These are phyloP conservation scores for Astragalus membranaceus DNA, from an alignment of 306 rosid genomes.

Conservation along the genomic window DNA sequence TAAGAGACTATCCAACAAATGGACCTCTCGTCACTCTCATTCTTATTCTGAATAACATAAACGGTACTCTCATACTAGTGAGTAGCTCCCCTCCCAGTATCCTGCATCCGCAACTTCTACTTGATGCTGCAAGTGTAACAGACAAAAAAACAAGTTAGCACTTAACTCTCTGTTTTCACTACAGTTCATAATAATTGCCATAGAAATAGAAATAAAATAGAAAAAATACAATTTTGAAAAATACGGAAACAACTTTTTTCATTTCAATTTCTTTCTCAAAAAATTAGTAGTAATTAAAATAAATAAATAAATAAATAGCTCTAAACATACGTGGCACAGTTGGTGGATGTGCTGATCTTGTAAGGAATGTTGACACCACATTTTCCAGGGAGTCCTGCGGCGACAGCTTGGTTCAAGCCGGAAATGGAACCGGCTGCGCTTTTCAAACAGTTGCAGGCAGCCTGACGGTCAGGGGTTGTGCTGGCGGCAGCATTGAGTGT, in stretches of 20 bases:
- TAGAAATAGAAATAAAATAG: too few relatives aligned
- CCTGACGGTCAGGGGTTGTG: slow-evolving; percentile 32
- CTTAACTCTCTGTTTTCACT: too few relatives aligned
- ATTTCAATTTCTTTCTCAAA: too few relatives aligned
- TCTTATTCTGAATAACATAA: not conserved
- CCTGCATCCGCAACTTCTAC: not conserved
- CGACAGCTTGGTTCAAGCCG: not conserved
- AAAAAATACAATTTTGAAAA: too few relatives aligned
- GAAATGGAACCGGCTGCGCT: not conserved
- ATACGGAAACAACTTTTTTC: too few relatives aligned
- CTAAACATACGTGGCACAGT: slow-evolving; percentile 19
- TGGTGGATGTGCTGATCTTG: slow-evolving; percentile 33
- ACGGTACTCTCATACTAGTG: not conserved
- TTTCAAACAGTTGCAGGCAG: slow-evolving; percentile 19
- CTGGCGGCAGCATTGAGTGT: not conserved
- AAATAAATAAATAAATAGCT: too few relatives aligned
- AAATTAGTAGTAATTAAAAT: too few relatives aligned
- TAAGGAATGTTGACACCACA: slow-evolving; percentile 24
- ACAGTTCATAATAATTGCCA: too few relatives aligned
- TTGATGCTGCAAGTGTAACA: not conserved
- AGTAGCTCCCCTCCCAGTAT: not conserved
- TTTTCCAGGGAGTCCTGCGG: not conserved
- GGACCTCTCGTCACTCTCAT: not conserved
- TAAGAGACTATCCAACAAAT: too few relatives aligned
- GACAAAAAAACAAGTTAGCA: not conserved